Percentiles rank a stretch among this genome's conserved stretches.
Evolutionary conservation across 495 filamentous ascomycete genomes (phyloP).

Genomic region (Daldinia vernicosa): DNA sequence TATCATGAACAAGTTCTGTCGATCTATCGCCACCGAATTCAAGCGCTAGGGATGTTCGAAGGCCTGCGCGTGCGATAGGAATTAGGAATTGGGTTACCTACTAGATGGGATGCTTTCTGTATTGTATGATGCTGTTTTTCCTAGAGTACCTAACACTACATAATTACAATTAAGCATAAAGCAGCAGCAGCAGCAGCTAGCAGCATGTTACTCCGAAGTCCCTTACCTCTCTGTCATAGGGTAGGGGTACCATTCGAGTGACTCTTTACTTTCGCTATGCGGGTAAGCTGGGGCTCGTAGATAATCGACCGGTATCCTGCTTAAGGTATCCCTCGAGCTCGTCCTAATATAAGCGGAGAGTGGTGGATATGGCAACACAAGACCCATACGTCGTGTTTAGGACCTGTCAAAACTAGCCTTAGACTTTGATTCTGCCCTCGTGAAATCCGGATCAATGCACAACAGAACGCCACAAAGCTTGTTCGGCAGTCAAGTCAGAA

Average conservation of each 20-base stretch:
- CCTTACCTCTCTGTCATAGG: background rate
- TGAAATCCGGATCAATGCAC: constrained; percentile 31
- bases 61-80: background rate
- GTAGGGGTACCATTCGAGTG: background rate
- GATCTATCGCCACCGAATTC: constrained; percentile 12
- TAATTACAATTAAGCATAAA: background rate
- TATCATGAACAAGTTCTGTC: constrained; percentile 13
- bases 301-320: background rate
- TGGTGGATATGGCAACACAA: constrained; percentile 30
- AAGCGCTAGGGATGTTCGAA: constrained; percentile 2
- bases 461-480: constrained; percentile 41
- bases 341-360: constrained; percentile 15
- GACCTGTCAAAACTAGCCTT: constrained; percentile 41
- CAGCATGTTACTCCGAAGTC: constrained; percentile 1
- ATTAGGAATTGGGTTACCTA: background rate
- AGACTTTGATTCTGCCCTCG: constrained; percentile 37
- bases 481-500: constrained; percentile 35
- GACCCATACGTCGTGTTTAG: constrained; percentile 33
- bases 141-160: constrained; percentile 23
- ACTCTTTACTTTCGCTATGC: background rate
- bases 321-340: background rate
- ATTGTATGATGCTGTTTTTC: constrained; percentile 19
- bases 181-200: background rate
- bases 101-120: background rate
- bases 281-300: background rate